Base-by-base conservation (phyloP, 2,329 filamentous ascomycete genomes). In the Hirsutella minnesotensis region DNA sequence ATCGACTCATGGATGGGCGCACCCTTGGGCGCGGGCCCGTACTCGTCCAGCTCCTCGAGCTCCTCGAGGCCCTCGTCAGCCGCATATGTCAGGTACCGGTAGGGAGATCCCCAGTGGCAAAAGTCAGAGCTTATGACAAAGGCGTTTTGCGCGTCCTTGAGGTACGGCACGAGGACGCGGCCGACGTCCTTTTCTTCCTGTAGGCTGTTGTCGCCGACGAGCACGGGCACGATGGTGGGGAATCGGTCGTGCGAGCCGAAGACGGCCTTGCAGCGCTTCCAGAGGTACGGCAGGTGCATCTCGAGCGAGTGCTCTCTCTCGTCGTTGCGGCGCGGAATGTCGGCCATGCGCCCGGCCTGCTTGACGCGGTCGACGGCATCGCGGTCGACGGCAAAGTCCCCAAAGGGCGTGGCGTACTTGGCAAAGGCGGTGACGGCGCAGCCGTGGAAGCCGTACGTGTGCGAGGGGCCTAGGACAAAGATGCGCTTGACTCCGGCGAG, bases 111-210 rank as follows among this genome's bases (percentile, higher is more conserved):
- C 92, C 92, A 98, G 62, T 98, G 92, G 50, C 90, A 95, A 60
- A 98, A 98, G 60, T 98, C 92, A 1, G 88, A 95, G 60, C 85
- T 92, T 49, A 96, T 75, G 47, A 98, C 75, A 58, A 96, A 95
- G 2, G 82, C 79, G 47, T 86, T 94, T 12, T 73, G 67, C 0
- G 81, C 76, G 51, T 95, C 83, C 29, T 71, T 69, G 7, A 98
- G 66, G 58, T 92, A 94, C 0, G 83, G 81, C 1, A 84, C 77
- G 8, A 98, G 68, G n/a, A 88, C 59, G 21, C 66, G 54, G 3
- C 87, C 92, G 44, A 83, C 77, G 2, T 61, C 66, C 40, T 75
- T 75, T 62, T 96, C 90, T 3, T 80, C 76, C 0, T 64, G 46
- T 0, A 73, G 64, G 41, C 73, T 20, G 31, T 86, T 88, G 53